Base-by-base conservation (phyloP, 106 monocot genomes). In the Chionographis japonica region DNA sequence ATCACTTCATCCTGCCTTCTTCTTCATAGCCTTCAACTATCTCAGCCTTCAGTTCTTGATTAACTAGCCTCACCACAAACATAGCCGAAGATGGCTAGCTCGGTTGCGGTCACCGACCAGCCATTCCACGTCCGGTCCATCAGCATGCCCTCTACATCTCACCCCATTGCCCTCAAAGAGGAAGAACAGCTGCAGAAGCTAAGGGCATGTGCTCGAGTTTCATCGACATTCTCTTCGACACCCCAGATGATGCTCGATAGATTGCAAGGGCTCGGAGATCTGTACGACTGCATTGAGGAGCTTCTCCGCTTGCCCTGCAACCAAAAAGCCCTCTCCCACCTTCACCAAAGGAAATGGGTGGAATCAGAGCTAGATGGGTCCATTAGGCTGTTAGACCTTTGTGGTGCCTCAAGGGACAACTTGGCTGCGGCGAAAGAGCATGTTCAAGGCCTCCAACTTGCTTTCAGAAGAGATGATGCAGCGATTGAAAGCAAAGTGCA, bases 321-420 rank as follows among this genome's bases (percentile, higher is more conserved):
- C 58, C 68, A 54, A 62, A 39, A 52, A 17, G 18, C 49, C 15
- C 56, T 74, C 56, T 68, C 62, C 20, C 42, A 64, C 13, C 53
- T 52, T 58, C 68, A 52, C 20, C 73, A 73, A 53, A 82, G 59
- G 58, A 82, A 43, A 63, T 52, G 40, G 52, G 63, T 76, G 15
- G 82, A 82, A 40, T 60, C 69, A 68, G 73, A 75, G 58, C 66
- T 76, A 11, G 81, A 76, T 54, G 20, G 14, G 3, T 81, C 76
- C 6, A 37, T 81, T 15, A 65, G 11, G 37, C 65, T 82, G 57
- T 62, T 82, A 0, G 77, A 82, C 18, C 63, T 77, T n/a, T 63
- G 68, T 52, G 62, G 52, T 20, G 54, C 38, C 56, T 68, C 40
- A 35, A 51, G 60, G 20, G 73, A 69, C 10, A 61, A 36, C 40